Percentiles rank a stretch among this genome's conserved stretches.
Conservation (phyloP, 2,329 filamentous ascomycete species). For the Lizonia empirigonia region DNA sequence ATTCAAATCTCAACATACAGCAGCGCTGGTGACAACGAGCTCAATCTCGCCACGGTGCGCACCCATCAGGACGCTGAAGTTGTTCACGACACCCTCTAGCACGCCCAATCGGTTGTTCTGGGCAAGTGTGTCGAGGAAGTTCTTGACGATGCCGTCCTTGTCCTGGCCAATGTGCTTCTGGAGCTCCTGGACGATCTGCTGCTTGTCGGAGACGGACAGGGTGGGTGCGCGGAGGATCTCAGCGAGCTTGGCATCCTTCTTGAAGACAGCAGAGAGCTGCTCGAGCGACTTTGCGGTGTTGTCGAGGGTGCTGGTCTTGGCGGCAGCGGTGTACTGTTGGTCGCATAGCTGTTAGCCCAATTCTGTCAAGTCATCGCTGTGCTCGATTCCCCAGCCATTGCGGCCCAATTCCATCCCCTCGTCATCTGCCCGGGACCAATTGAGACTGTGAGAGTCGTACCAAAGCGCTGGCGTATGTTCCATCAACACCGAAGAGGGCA, state of each 20-base stretch:
- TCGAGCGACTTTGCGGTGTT: constrained; percentile 79
- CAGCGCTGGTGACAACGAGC: constrained; percentile 86
- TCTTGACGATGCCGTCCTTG: constrained; percentile 84
- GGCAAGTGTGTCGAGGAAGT: constrained; percentile 88
- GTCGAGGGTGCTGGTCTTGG: constrained; percentile 86
- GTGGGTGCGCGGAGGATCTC: constrained; percentile 80
- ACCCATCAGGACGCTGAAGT: constrained; percentile 86
- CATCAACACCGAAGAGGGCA: constrained; percentile 92
- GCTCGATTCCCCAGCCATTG: constrained; percentile 23
- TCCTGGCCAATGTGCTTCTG: constrained; percentile 74
- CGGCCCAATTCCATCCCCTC: constrained; percentile 22
- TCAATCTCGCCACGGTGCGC: constrained; percentile 92
- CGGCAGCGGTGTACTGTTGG: constrained; percentile 87
- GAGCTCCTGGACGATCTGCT: constrained; percentile 83
- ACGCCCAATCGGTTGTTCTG: constrained; percentile 94
- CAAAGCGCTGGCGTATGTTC: constrained; percentile 97
- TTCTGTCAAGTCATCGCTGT: constrained; percentile 15
- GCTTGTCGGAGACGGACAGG: constrained; percentile 79
- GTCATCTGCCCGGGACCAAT: constrained; percentile 28
- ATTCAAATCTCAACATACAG: constrained; percentile 63
- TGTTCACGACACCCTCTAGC: constrained; percentile 80
- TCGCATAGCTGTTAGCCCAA: constrained; percentile 34
- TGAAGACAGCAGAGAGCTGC: constrained; percentile 72
- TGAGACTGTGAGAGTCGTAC: constrained; percentile 63
- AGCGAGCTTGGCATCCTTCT: constrained; percentile 81